Evolutionary conservation across 306 rosid species (phyloP), one percentile per base, ranked within the genome.

Genomic region (Cicer arietinum): DNA sequence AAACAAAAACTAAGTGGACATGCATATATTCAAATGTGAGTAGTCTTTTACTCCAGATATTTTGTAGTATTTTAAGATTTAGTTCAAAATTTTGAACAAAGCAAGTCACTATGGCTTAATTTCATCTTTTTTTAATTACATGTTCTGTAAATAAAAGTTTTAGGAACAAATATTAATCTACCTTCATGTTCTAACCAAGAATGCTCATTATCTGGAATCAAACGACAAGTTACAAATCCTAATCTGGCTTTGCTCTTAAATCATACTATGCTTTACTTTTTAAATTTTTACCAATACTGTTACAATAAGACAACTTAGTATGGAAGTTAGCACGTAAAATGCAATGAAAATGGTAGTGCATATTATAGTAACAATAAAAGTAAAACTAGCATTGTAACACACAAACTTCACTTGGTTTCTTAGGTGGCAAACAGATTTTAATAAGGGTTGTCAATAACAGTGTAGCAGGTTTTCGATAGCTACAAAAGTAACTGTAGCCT

Each of bases 161-260:
- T 30, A 62, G 8, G 9, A 72, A 53, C 20, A 20, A 44, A 0
- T 61, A 63, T 53, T 50, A 50, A 50, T 50, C 22, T 40, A 53
- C 22, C 41, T 43, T 43, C 63, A 13, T 40, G 39, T 41, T 62
- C 30, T 50, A 45, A 73, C 67, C 14, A 79, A 46, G 68, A 63
- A 61, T 13, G 39, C 42, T 14, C 7, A 69, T 39, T 14, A 43
- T 39, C 35, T 10, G 16, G 30, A 56, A 75, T 54, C 66, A 35
- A 56, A 61, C 3, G 12, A 67, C 76, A 78, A 51, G 40, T 39
- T 48, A 62, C 58, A 50, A 61, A 48, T 70, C 30, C 61, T 50
- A 13, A 78, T 17, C 18, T 10, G 60, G 48, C 10, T 40, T 61
- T 43, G 53, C 12, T n/a, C 71, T 66, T 30, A 61, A 60, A 61